Evolutionary conservation across 805 yeast species (phyloP).

Genomic region (Wickerhamomyces strasburgensis): DNA sequence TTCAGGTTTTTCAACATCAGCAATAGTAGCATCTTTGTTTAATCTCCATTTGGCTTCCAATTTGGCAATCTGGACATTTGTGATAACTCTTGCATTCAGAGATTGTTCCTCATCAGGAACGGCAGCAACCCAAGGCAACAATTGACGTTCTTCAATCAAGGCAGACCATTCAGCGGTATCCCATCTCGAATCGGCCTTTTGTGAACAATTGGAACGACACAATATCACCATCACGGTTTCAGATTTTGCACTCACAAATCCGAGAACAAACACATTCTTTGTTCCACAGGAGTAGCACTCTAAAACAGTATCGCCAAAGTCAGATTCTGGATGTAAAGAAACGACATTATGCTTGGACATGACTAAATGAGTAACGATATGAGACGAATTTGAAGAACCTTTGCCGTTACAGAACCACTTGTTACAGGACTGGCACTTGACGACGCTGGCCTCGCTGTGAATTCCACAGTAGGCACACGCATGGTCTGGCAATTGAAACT

Average conservation of each 20-base stretch:
- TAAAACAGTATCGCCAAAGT: conserved; percentile 77
- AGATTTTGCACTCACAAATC: conserved; percentile 81
- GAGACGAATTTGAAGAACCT: conserved; percentile 49
- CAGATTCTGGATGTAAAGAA: conserved; percentile 71
- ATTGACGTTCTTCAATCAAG: conserved; percentile 70
- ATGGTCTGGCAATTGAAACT: conserved; percentile 29
- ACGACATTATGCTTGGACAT: conserved; percentile 72
- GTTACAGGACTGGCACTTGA: conserved; percentile 69
- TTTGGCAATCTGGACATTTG: conserved; percentile 60
- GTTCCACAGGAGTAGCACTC: conserved; percentile 92
- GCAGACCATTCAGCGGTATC: conserved; percentile 87
- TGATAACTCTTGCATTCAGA: conserved; percentile 48
- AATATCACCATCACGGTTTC: conserved; percentile 82
- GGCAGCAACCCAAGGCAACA: conserved; percentile 77
- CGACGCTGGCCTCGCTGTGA: conserved; percentile 56
- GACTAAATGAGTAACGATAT: conserved; percentile 81
- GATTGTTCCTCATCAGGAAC: conserved; percentile 62
- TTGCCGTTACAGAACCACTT: conserved; percentile 90
- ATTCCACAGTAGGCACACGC: conserved; percentile 74
- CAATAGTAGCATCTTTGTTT: conserved; percentile 65
- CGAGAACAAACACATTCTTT: conserved; percentile 72
- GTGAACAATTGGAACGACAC: conserved; percentile 88
- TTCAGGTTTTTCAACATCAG: conserved; percentile 52
- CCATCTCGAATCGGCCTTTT: conserved; percentile 72
- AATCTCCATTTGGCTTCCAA: conserved; percentile 81